Conservation (phyloP, 2,329 filamentous ascomycete species). For the Talaromyces pinophilus region DNA sequence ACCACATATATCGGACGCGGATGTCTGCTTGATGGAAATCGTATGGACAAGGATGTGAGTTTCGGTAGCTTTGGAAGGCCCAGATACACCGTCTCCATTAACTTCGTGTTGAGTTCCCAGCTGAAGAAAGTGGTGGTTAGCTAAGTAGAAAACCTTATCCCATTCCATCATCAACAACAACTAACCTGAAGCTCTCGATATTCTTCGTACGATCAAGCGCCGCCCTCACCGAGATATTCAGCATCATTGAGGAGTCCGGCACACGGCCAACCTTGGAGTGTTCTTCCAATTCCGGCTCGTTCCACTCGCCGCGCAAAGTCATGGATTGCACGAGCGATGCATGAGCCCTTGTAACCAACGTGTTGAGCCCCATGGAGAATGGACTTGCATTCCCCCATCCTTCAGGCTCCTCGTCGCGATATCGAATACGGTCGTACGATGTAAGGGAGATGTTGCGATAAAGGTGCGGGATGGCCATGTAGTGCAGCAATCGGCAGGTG, state of each 20-base stretch:
- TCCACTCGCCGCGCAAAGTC: constrained; percentile 58
- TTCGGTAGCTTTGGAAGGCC: constrained; percentile 54
- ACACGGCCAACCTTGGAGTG: constrained; percentile 59
- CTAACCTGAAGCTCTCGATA: constrained; percentile 55
- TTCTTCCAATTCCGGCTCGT: constrained; percentile 59
- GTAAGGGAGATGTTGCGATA: constrained; percentile 59
- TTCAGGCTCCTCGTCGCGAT: constrained; percentile 58
- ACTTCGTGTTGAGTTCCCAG: constrained; percentile 64
- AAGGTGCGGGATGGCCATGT: constrained; percentile 64
- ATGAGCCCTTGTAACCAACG: constrained; percentile 59
- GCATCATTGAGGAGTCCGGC: constrained; percentile 65
- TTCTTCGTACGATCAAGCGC: constrained; percentile 61
- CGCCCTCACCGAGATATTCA: constrained; percentile 61
- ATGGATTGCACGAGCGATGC: constrained; percentile 56
- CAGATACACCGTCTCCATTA: constrained; percentile 60
- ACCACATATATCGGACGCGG: constrained; percentile 59
- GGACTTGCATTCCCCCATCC: constrained; percentile 64
- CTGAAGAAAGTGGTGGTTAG: constrained; percentile 31
- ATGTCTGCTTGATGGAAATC: constrained; percentile 57
- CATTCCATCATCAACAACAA: constrained; percentile 11
- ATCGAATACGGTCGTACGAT: constrained; percentile 61
- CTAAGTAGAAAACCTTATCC: background rate
- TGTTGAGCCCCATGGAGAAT: constrained; percentile 64
- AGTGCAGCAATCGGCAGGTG: constrained; percentile 63
- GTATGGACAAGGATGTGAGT: constrained; percentile 57